phyloP scores from a whole-genome alignment of 1,284 basidiomycete species.

The Laetiporus sulphureus region DNA sequence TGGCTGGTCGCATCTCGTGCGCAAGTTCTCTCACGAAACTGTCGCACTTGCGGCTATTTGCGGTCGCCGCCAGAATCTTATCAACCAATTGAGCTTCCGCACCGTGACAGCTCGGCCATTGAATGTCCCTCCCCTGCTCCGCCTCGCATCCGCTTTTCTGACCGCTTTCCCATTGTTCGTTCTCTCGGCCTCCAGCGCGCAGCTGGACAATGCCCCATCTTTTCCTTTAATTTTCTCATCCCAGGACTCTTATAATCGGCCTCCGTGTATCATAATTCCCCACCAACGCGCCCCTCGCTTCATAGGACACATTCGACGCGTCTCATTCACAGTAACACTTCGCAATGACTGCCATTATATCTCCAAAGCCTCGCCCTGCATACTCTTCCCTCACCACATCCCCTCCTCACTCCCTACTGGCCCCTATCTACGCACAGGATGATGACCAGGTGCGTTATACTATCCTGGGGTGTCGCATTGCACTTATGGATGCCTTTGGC shows the following conservation, averaged over 20 bases:
- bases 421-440: constrained; percentile 15
- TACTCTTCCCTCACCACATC: constrained; percentile 8
- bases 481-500: too few species aligned
- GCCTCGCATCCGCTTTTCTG: constrained; percentile 11
- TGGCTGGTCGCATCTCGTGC: too few species aligned
- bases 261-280: constrained; percentile 14
- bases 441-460: too few species aligned
- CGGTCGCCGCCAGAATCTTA: not conserved
- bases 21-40: too few species aligned
- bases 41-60: constrained; percentile 1
- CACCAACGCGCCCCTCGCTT: constrained; percentile 6
- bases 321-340: constrained; percentile 3
- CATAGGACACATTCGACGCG: not conserved
- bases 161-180: constrained; percentile 19
- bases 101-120: constrained; percentile 2
- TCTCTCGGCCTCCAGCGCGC: constrained; percentile 13
- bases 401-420: constrained; percentile 12
- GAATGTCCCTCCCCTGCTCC: constrained; percentile 6
- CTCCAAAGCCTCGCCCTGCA: constrained; percentile 21
- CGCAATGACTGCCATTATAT: constrained; percentile 19
- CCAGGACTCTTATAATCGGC: too few species aligned
- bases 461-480: too few species aligned
- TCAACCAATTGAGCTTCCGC: constrained; percentile 1
- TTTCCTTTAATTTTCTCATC: constrained; percentile 8
- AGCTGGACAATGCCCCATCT: constrained; percentile 12